A percentile compares a stretch with the other conserved stretches of the same genome.
Evolutionary conservation across 2,329 filamentous ascomycete species (phyloP).

Genomic region (Pestalotiopsis fici): DNA sequence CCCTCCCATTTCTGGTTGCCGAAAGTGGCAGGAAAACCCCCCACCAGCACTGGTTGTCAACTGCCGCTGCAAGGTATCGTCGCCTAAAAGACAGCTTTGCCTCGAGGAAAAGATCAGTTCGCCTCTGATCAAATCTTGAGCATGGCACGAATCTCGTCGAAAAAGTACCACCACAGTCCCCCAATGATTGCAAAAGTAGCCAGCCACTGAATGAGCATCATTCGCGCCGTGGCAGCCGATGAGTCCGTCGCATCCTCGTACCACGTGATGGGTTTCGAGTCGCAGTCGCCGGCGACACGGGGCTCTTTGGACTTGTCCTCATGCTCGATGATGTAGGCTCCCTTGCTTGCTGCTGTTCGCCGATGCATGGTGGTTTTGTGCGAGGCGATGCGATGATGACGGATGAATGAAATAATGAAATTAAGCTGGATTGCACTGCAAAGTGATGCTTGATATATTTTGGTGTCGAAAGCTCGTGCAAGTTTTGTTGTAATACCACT

Average conservation of each 20-base stretch:
- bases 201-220: slow-evolving; percentile 6
- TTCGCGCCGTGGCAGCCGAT: neutral
- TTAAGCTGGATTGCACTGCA: too few relatives aligned
- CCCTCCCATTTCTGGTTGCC: too few relatives aligned
- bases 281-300: neutral
- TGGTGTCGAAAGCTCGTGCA: too few relatives aligned
- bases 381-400: neutral
- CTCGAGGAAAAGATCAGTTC: too few relatives aligned
- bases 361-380: neutral
- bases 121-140: neutral
- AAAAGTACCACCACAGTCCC: neutral
- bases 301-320: slow-evolving; percentile 1
- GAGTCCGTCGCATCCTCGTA: slow-evolving; percentile 6
- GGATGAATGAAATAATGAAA: neutral
- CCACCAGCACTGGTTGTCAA: too few relatives aligned
- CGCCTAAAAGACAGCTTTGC: too few relatives aligned
- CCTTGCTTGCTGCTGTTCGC: neutral
- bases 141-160: slow-evolving; percentile 1
- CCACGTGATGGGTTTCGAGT: neutral
- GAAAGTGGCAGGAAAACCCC: too few relatives aligned
- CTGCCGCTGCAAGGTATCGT: too few relatives aligned
- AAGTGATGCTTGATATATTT: too few relatives aligned
- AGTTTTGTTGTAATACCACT: too few relatives aligned
- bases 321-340: neutral
- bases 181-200: neutral